Percentiles rank a stretch among this genome's conserved stretches.
These are phyloP conservation scores for Hypoxylon perforatum DNA, from an alignment of 495 filamentous ascomycete genomes.

Conservation along the genomic window DNA sequence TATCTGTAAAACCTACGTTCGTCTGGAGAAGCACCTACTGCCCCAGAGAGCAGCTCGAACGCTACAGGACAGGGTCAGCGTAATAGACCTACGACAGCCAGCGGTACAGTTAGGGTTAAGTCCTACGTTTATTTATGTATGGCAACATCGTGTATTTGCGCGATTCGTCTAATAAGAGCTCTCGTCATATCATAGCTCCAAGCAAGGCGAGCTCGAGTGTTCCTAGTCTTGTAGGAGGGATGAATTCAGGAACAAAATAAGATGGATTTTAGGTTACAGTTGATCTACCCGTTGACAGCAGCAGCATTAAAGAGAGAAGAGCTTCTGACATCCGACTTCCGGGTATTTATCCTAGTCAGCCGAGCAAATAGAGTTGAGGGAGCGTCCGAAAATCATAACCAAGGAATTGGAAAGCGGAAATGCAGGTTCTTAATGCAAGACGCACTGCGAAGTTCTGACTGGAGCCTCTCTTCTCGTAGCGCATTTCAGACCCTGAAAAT, in stretches of 20 bases:
- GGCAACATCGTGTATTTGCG: constrained; percentile 74
- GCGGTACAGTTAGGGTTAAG: constrained; percentile 12
- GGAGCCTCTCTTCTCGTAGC: no score
- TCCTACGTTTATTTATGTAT: constrained; percentile 83
- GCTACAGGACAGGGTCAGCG: constrained; percentile 35
- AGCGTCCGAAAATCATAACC: constrained; percentile 11
- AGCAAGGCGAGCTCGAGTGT: constrained; percentile 6
- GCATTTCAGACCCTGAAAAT: no score
- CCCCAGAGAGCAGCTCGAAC: constrained; percentile 76
- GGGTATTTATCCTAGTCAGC: background rate
- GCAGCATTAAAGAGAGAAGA: background rate
- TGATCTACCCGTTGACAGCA: background rate
- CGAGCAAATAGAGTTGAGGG: constrained; percentile 1
- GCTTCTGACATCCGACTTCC: background rate
- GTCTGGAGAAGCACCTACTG: constrained; percentile 82
- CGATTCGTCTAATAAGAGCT: constrained; percentile 17
- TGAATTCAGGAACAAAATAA: background rate
- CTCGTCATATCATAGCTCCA: constrained; percentile 38
- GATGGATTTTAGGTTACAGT: constrained; percentile 10
- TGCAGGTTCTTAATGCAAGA: background rate
- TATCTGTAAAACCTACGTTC: constrained; percentile 69
- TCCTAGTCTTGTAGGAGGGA: background rate
- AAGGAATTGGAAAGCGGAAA: constrained; percentile 7
- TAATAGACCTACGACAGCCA: background rate
- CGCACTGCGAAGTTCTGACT: constrained; percentile 3